Evolutionary conservation across 306 rosid genomes (phyloP), one percentile per base, ranked within the genome.

Genomic region (Sophora flavescens): DNA sequence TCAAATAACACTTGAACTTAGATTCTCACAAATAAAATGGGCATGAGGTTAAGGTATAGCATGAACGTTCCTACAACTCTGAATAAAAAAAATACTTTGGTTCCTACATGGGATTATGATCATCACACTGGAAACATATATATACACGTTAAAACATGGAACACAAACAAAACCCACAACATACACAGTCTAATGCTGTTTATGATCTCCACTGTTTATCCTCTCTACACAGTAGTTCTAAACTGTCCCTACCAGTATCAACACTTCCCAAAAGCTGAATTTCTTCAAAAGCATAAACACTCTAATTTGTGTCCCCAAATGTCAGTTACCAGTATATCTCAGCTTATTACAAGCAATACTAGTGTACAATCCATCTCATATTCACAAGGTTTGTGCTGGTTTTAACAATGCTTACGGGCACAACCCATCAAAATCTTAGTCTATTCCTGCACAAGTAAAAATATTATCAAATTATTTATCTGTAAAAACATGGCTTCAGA

Each of bases 311-410:
- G 79, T 81, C 80, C 83, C 80, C 88, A 81, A 83, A 81, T 63
- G 86, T 81, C 87, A 83, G 89, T 47, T 54, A 78, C 75, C 84
- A 72, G 83, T 84, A 76, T 83, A 75, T 82, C 91, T 86, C 87
- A 60, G 77, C 88, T 87, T 81, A 87, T 83, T 87, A 85, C 92
- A 84, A 84, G 44, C 89, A 83, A 84, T 70, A 82, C 85, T 80
- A 84, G 91, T 83, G 88, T 88, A 90, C 91, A 85, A 77, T 72
- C 84, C 87, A 50, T 69, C 86, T 83, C 80, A 75, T 91, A 91
- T 91, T 89, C 92, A 89, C 94, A 89, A 83, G 74, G 80, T 82
- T 56, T 83, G 76, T 22, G 45, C 85, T 87, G 72, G 75, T 79
- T 70, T 79, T 62, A 59, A 50, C 41, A 52, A 38, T 30, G 72